Evolutionary conservation across 148 eudicot species (phyloP).

Genomic region (Fagopyrum homotropicum): DNA sequence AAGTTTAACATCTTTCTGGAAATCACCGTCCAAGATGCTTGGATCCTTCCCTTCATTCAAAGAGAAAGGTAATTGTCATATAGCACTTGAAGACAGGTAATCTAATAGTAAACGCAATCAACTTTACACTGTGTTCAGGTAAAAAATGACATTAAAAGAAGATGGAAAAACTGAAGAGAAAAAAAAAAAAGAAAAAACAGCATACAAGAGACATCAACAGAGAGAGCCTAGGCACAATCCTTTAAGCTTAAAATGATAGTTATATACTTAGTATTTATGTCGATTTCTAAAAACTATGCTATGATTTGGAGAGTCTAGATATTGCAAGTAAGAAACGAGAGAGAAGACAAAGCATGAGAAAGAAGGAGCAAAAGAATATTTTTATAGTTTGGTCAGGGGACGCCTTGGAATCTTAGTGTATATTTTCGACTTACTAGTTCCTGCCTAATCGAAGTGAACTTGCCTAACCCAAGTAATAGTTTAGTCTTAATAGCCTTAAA

Average conservation of each 20-base stretch:
- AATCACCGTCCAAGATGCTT: conserved; percentile 64
- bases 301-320: too few relatives aligned
- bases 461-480: not conserved
- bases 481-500: not conserved
- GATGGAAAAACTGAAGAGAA: not conserved
- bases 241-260: not conserved
- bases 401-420: not conserved
- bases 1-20: conserved; percentile 69
- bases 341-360: too few relatives aligned
- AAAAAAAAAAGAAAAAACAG: too few relatives aligned
- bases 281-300: too few relatives aligned
- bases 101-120: not conserved
- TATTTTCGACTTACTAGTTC: not conserved
- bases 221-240: not conserved
- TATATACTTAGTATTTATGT: not conserved
- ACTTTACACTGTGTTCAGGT: not conserved
- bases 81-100: not conserved
- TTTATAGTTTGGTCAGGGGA: not conserved
- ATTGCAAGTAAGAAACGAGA: too few relatives aligned
- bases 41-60: conserved; percentile 63
- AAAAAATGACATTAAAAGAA: not conserved
- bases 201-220: not conserved
- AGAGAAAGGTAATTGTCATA: conserved; percentile 1
- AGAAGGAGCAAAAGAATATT: not conserved
- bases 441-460: not conserved